Base-by-base conservation (phyloP, 768 basidiomycete genomes). In the Tricholoma saponaceum region DNA sequence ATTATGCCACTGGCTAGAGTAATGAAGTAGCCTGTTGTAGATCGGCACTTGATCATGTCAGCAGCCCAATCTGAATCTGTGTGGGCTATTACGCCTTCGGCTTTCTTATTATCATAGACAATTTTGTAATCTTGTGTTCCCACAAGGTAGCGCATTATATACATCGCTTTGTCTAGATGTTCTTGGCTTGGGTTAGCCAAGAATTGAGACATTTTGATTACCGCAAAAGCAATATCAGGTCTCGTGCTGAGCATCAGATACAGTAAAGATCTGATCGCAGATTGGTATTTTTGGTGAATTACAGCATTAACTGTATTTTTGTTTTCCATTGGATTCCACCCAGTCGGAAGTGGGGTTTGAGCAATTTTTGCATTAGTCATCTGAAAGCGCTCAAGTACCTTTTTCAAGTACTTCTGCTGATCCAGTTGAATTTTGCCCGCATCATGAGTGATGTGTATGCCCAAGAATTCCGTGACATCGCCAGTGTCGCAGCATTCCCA, bases 1-100 rank as follows among this genome's bases (percentile, higher is more conserved):
- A n/a, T n/a, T n/a, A n/a, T n/a, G n/a, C n/a, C n/a, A n/a, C n/a
- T n/a, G n/a, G 66, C 72, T 33, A 76, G 55, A 9, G 54, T 67
- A 51, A 75, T 61, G 1, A 72, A 26, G 57, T 69, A 73, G 0
- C 74, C 76, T 9, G 64, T 65, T 18, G 65, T 72, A 1, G 75
- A 76, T 25, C 62, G n/a, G n/a, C n/a, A n/a, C n/a, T n/a, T n/a
- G n/a, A n/a, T n/a, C n/a, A n/a, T n/a, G n/a, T 68, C 61, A 25
- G 58, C 51, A 2, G 64, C 67, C 51, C 59, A 66, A 56, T 65
- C 60, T 18, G 67, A 56, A 52, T 68, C 68, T 35, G 64, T 62
- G 23, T 52, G 56, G 7, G 35, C 54, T 5, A 32, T 1, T 8
- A 58, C 18, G 7, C 60, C 54, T 43, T 52, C 39, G 10, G 47